Base-by-base conservation (phyloP, 345 rosid species). In the Salix koriyanagi region DNA sequence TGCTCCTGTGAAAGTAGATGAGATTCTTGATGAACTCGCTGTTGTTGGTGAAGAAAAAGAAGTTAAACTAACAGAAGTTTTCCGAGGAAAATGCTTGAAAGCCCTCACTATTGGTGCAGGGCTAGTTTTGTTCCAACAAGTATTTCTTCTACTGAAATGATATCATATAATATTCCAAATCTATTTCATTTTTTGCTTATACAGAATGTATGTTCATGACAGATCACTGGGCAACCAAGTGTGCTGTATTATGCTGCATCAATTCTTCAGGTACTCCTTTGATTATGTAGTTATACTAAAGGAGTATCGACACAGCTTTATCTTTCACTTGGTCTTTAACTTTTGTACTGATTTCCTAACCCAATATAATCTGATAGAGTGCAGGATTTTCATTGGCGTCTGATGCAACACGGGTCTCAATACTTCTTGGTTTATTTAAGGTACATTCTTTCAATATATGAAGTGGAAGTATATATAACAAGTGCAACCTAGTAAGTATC, bases 201-300 rank as follows among this genome's bases (percentile, higher is more conserved):
- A 48, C 72, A 32, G 48, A 32, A 42, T 77, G 70, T 61, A 39
- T 54, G 85, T 77, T 58, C 32, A 46, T 87, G 79, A 72, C 89
- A 94, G 98, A 94, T 94, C 77, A 94, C 98, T 41, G 98, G 98
- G 75, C 98, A 94, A 82, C 98, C 98, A 70, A 94, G 98, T 87
- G 98, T 92, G 65, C 88, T 94, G 18, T 94, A 94, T 85, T 94
- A 94, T 82, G 98, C 98, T 36, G 94, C 95, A 15, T 82, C 97
- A 52, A 92, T 94, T 80, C 84, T 94, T 79, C 87, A 94, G 97
- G 98, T 94, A 80, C 69, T 61, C 21, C 30, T 32, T 77, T 67
- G 60, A 69, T 30, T 67, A 36, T 34, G 15, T 68, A 41, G 23
- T 75, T 75, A 5, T 77, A 21, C 16, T 80, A 18, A 26, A 76